Percentiles rank a stretch among this genome's conserved stretches.
phyloP scores from a whole-genome alignment of 768 basidiomycete species.

The Trametes elegans region DNA sequence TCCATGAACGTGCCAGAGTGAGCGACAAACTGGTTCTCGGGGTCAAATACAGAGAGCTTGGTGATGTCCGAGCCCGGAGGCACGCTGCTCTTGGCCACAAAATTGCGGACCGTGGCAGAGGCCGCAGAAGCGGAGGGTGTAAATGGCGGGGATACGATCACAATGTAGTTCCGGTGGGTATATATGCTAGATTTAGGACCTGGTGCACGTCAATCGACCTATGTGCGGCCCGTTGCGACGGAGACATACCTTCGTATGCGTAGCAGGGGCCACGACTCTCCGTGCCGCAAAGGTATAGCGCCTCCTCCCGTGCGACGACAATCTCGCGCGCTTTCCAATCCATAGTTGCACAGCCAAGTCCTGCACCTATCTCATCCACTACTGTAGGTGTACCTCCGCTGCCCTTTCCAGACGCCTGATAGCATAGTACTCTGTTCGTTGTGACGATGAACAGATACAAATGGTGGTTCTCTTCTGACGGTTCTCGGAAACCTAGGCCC shows the following conservation, averaged over 20 bases:
- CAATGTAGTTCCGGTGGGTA: conserved; percentile 77
- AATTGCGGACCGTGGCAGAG: conserved; percentile 75
- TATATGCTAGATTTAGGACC: conserved; percentile 78
- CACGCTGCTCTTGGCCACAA: conserved; percentile 51
- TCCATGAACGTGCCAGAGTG: conserved; percentile 79
- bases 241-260: conserved; percentile 80
- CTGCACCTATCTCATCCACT: conserved; percentile 86
- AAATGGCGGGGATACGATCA: conserved; percentile 87
- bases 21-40: conserved; percentile 87
- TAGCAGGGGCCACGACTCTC: conserved; percentile 84
- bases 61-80: conserved; percentile 58
- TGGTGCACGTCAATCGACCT: conserved; percentile 27
- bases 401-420: conserved; percentile 70
- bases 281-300: conserved; percentile 80
- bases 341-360: conserved; percentile 81
- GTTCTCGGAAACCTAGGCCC: conserved; percentile 83
- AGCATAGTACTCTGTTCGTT: conserved; percentile 73
- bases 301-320: conserved; percentile 87
- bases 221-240: neutral
- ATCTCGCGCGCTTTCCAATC: conserved; percentile 72
- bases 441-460: conserved; percentile 85
- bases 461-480: conserved; percentile 34
- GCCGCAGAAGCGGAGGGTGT: conserved; percentile 61
- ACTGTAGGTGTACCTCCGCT: conserved; percentile 63
- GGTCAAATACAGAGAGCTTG: conserved; percentile 84